phyloP scores from a whole-genome alignment of 1,139 yeast species.

The Diutina siamensis region DNA sequence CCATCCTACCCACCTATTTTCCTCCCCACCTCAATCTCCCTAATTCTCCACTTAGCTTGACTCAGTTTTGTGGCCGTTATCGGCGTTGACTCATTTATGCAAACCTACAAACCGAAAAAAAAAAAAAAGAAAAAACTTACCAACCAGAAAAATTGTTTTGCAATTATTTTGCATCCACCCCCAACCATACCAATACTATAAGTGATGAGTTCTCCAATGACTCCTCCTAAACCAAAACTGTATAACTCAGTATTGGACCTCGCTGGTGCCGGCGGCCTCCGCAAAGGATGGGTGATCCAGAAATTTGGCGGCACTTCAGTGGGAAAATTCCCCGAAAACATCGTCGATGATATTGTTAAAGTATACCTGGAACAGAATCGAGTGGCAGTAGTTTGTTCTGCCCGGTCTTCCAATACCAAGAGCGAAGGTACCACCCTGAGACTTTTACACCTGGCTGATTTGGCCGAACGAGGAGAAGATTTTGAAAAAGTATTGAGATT shows the following conservation, averaged over 20 bases:
- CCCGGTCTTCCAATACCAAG: conserved; percentile 83
- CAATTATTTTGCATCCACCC: not conserved
- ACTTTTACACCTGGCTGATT: conserved; percentile 67
- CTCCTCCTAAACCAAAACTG: conserved; percentile 2
- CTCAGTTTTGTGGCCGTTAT: not conserved
- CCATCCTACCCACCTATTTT: no score
- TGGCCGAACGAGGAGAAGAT: conserved; percentile 49
- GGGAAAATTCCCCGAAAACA: conserved; percentile 81
- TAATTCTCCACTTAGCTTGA: no score
- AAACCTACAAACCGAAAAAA: not conserved
- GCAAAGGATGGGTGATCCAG: conserved; percentile 74
- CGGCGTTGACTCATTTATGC: not conserved
- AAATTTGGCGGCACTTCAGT: conserved; percentile 98
- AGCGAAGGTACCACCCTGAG: conserved; percentile 93
- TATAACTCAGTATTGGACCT: conserved; percentile 35
- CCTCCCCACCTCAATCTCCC: no score
- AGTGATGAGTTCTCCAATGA: not conserved
- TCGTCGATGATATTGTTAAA: conserved; percentile 74
- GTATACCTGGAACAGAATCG: conserved; percentile 46
- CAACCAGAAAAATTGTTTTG: not conserved
- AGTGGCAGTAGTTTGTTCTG: conserved; percentile 96
- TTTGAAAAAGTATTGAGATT: conserved; percentile 42
- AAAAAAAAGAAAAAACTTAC: no score
- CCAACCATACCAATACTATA: not conserved
- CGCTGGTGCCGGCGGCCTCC: conserved; percentile 10